phyloP scores from a whole-genome alignment of 148 eudicot species.

The Vaccinium darrowii region DNA sequence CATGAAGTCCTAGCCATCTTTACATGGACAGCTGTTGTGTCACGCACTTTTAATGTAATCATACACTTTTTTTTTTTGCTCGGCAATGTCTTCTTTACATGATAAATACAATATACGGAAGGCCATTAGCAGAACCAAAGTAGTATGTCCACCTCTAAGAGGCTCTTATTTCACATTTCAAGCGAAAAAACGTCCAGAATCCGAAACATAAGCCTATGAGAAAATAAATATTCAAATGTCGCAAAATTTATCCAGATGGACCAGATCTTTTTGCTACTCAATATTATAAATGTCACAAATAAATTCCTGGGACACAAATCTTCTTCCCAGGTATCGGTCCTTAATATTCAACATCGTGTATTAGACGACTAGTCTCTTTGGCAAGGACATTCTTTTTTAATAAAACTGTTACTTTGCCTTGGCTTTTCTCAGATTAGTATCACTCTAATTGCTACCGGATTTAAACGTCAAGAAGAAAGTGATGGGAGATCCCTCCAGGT shows the following conservation, averaged over 20 bases:
- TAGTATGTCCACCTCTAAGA: background rate
- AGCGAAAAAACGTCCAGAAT: background rate
- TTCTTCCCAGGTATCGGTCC: background rate
- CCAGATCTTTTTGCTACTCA: background rate
- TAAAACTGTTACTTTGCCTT: background rate
- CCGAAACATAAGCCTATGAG: background rate
- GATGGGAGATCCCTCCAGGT: conserved; percentile 19
- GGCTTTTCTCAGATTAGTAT: conserved; percentile 24
- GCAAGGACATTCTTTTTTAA: background rate
- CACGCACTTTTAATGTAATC: background rate
- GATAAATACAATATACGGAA: background rate
- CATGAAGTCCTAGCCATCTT: background rate
- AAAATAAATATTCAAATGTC: background rate
- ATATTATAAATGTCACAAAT: background rate
- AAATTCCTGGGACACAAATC: background rate
- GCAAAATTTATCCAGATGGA: background rate
- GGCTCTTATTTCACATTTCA: background rate
- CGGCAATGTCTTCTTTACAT: background rate
- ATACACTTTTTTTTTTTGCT: background rate
- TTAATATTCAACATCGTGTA: background rate
- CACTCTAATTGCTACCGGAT: conserved; percentile 32
- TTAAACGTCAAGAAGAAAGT: conserved; percentile 31
- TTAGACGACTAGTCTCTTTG: background rate
- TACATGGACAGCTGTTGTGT: background rate
- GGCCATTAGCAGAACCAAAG: background rate